Conservation (phyloP, 148 eudicot genomes). For the Fagopyrum homotropicum region DNA sequence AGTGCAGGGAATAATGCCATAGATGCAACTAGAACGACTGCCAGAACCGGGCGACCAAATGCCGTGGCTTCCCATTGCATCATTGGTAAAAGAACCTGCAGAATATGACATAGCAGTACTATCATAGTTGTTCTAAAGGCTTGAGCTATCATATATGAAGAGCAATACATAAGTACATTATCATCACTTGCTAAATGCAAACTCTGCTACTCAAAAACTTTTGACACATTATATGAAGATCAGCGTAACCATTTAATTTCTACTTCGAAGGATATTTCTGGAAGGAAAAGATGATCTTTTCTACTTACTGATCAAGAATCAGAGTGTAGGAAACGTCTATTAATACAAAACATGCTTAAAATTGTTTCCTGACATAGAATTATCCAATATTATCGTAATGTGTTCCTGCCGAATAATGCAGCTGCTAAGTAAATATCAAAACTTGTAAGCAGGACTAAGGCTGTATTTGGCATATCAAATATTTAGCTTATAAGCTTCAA, state of each 20-base stretch:
- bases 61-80: conserved; percentile 92
- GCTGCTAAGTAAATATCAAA: not conserved
- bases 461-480: not conserved
- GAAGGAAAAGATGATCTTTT: not conserved
- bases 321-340: not conserved
- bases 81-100: conserved; percentile 74
- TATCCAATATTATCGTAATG: not conserved
- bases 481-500: not conserved
- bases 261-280: not conserved
- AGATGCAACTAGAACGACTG: conserved; percentile 74
- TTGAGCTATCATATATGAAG: not conserved
- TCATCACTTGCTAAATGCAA: not conserved
- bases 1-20: conserved; percentile 75
- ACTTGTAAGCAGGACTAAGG: not conserved
- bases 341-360: not conserved
- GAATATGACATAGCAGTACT: conserved; percentile 1
- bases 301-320: not conserved
- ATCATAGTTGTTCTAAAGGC: conserved; percentile 7
- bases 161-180: not conserved
- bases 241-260: not conserved
- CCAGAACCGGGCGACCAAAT: conserved; percentile 87
- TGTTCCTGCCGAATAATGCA: not conserved
- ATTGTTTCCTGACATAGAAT: not conserved
- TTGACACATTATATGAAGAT: not conserved
- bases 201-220: not conserved